phyloP scores from a whole-genome alignment of 352 stramenopile genomes.

The Phytophthora litchii region DNA sequence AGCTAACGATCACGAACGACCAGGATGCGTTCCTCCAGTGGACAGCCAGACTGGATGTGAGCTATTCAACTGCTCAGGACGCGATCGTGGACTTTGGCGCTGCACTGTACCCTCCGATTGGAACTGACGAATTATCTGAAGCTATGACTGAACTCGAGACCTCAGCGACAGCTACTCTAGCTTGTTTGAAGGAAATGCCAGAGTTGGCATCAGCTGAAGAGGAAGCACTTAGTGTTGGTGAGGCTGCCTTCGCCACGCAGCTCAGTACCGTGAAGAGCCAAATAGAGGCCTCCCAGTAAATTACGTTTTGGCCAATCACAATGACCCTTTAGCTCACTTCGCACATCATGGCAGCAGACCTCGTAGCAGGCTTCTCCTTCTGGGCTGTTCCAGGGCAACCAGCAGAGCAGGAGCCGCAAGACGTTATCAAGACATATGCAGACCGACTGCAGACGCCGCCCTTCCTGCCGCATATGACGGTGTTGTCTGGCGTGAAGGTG shows the following conservation, averaged over 20 bases:
- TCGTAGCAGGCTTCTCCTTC: constrained; percentile 66
- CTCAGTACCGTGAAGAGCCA: constrained; percentile 58
- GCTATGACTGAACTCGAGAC: constrained; percentile 45
- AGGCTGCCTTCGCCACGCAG: constrained; percentile 63
- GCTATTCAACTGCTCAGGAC: constrained; percentile 67
- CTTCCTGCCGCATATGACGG: constrained; percentile 67
- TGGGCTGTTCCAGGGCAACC: constrained; percentile 51
- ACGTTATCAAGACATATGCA: constrained; percentile 46
- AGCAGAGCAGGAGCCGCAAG: constrained; percentile 25
- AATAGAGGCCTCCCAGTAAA: constrained; percentile 55
- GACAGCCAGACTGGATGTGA: constrained; percentile 68
- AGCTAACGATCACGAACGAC: constrained; percentile 61
- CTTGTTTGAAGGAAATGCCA: constrained; percentile 57
- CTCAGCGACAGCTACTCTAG: constrained; percentile 44
- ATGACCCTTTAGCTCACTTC: constrained; percentile 1
- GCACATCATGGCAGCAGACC: constrained; percentile 21
- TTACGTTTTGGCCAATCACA: constrained; percentile 22
- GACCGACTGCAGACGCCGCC: constrained; percentile 42
- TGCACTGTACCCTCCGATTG: constrained; percentile 79
- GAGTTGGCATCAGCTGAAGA: constrained; percentile 45
- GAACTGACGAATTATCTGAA: constrained; percentile 56
- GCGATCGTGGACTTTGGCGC: constrained; percentile 83
- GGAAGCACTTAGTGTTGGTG: constrained; percentile 48
- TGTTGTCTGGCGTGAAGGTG: constrained; percentile 57
- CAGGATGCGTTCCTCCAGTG: constrained; percentile 69